These are phyloP conservation scores for Amaranthus hypochondriacus DNA, from an alignment of 148 eudicot genomes.

Conservation along the genomic window DNA sequence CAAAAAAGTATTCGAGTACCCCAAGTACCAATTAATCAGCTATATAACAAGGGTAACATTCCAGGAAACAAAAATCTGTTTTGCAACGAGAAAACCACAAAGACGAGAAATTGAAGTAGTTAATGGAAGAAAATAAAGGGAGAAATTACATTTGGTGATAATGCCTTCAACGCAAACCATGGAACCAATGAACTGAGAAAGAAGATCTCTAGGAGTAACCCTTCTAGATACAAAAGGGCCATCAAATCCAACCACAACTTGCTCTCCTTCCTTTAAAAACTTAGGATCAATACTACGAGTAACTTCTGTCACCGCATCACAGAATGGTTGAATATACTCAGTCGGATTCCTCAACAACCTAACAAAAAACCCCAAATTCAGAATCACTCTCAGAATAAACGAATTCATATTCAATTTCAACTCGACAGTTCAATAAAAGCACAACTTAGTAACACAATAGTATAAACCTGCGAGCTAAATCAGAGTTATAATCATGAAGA, in stretches of 20 bases:
- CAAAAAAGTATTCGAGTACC: not conserved
- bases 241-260: conserved; percentile 80
- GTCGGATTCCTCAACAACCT: conserved; percentile 81
- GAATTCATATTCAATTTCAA: not conserved
- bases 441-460: not conserved
- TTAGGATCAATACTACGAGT: conserved; percentile 61
- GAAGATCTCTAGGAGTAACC: conserved; percentile 86
- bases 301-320: conserved; percentile 80
- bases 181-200: conserved; percentile 88
- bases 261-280: conserved; percentile 91
- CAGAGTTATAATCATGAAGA: conserved; percentile 50
- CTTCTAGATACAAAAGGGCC: conserved; percentile 93
- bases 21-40: too few species aligned
- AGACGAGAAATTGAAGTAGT: not conserved
- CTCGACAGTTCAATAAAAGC: too few species aligned
- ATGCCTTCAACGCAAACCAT: conserved; percentile 97
- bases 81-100: not conserved
- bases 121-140: not conserved
- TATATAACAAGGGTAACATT: not conserved
- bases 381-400: not conserved
- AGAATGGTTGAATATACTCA: conserved; percentile 80
- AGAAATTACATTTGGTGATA: conserved; percentile 69
- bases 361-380: not conserved
- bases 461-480: conserved; percentile 71
- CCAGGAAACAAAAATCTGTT: not conserved